Evolutionary conservation across 1,284 basidiomycete species (phyloP), one percentile per base, ranked within the genome.

Genomic region (Malassezia sympodialis): DNA sequence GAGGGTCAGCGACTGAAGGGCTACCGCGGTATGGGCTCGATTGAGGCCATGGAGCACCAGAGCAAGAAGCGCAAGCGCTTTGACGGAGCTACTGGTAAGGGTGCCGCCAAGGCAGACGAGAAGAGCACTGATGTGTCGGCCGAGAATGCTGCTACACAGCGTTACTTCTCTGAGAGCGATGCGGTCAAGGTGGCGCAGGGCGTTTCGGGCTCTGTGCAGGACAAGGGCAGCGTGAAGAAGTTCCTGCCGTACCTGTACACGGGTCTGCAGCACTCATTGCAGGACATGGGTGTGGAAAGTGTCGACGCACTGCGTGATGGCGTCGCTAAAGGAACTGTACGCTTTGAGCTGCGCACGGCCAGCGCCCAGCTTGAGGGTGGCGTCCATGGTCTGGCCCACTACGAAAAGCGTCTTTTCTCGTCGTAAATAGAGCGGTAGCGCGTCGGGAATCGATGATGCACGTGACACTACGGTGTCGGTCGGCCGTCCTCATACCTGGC

Each of bases 1-100:
- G 91, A 96, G 68, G 93, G 93, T 66, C 93, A 96, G 81, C 85
- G 94, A 43, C 88, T 98, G 75, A 99, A 99, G 81, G 84, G 91
- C 35, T 99, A 98, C 79, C 86, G 94, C 59, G 93, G 94, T 11
- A 98, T 98, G 93, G 93, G 93, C 37, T 88, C 86, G 67, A 67
- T 74, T 53, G 69, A 70, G 51, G 69, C 72, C 23, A 74, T 74
- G 72, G 70, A 71, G 61, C 72, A 72, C 65, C 64, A 66, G 43
- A 65, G 60, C 40, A 62, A 63, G 60, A 66, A 62, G 58, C 68
- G 66, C 62, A 46, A 52, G 57, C 66, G 58, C 51, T 46, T 67
- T 58, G 15, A 69, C 63, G 51, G 73, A 75, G 31, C 77, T 75
- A 39, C 75, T 75, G 54, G 78, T 76, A 28, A 74, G 76, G 54